phyloP scores from a whole-genome alignment of 1,284 basidiomycete species.

The Austroboletus novae-zelandiae region DNA sequence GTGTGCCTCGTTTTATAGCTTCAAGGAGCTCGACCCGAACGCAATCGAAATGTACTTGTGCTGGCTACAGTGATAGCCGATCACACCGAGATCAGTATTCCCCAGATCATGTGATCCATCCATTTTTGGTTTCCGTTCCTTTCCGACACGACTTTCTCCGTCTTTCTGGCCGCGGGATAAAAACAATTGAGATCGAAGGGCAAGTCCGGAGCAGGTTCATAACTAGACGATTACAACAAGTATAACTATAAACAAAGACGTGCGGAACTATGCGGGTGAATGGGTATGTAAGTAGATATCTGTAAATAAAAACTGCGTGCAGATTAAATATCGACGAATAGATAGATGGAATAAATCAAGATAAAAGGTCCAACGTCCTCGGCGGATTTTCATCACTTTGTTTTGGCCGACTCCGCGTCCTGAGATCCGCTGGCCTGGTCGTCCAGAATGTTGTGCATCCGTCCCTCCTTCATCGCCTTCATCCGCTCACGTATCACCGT shows the following conservation, averaged over 20 bases:
- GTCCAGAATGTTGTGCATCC: constrained; percentile 21
- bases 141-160: not conserved
- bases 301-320: not conserved
- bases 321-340: not conserved
- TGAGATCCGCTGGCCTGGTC: constrained; percentile 6
- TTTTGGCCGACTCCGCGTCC: constrained; percentile 12
- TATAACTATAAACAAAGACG: not conserved
- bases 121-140: not conserved
- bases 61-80: not conserved
- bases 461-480: constrained; percentile 20
- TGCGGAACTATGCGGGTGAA: not conserved
- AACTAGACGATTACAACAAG: too few relatives aligned
- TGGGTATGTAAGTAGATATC: not conserved
- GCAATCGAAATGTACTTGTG: not conserved
- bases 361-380: not conserved
- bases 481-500: constrained; percentile 28
- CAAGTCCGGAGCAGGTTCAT: not conserved
- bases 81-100: not conserved
- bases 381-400: constrained; percentile 11
- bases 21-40: not conserved
- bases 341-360: constrained; percentile 12
- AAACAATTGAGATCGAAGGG: not conserved
- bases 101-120: not conserved
- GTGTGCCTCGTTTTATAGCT: constrained; percentile 2
- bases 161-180: not conserved